Percentiles rank a stretch among this genome's conserved stretches.
phyloP scores from a whole-genome alignment of 139 green algal species.

The Auxenochlorella pyrenoidosa region DNA sequence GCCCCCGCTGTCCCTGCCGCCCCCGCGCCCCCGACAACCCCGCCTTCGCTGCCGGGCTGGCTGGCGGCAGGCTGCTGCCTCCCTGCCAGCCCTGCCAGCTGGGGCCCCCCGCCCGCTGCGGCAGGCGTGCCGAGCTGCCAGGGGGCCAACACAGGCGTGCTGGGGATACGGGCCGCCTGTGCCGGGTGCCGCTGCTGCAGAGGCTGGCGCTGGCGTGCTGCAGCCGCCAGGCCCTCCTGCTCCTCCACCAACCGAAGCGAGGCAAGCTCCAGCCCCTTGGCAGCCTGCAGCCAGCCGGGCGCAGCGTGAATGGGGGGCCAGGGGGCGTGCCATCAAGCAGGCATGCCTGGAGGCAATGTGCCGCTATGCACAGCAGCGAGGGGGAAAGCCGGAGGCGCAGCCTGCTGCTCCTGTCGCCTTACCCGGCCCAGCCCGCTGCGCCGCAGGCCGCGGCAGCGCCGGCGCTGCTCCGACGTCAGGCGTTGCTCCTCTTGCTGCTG shows the following conservation, averaged over 20 bases:
- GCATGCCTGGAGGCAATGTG: neutral
- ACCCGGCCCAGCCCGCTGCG: constrained; percentile 15
- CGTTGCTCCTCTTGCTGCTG: neutral
- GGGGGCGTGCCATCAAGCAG: neutral
- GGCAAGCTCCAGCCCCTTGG: neutral
- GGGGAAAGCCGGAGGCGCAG: neutral
- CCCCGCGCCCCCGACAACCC: neutral
- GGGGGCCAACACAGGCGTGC: too few species aligned
- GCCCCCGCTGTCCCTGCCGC: neutral
- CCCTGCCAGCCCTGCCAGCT: neutral
- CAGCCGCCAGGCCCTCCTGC: neutral
- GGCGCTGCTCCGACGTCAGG: neutral
- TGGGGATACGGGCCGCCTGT: too few species aligned
- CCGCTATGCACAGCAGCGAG: neutral
- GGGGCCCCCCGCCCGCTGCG: too few species aligned
- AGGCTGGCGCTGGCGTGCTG: neutral
- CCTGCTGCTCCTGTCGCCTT: neutral
- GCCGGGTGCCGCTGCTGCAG: neutral
- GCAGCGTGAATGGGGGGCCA: neutral
- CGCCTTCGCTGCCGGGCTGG: neutral
- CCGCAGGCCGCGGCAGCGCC: constrained; percentile 22
- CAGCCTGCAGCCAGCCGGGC: neutral
- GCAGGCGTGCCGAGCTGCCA: too few species aligned
- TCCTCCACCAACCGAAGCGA: constrained; percentile 12
- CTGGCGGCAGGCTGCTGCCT: neutral